Conservation (phyloP, 2,329 filamentous ascomycete species). For the Pezicula carpinea region DNA sequence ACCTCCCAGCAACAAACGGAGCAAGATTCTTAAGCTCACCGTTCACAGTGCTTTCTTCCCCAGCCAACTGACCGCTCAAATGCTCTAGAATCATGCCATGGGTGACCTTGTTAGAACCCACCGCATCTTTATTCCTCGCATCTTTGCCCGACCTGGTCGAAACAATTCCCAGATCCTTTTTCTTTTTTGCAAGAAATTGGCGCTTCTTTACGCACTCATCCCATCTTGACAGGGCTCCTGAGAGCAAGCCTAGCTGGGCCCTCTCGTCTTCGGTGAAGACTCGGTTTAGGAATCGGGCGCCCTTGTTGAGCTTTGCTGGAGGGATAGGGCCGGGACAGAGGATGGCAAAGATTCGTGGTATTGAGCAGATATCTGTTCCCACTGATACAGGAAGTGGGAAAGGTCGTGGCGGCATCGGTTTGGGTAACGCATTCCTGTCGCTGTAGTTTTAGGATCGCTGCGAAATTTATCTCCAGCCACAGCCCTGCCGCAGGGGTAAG, state of each 20-base stretch:
- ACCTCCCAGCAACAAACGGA: slow-evolving; percentile 22
- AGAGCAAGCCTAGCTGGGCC: background rate
- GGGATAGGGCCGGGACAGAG: slow-evolving; percentile 49
- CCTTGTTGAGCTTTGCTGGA: background rate
- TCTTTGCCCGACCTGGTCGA: too few relatives aligned
- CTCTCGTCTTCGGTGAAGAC: slow-evolving; percentile 14
- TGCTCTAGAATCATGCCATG: background rate
- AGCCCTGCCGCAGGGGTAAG: too few relatives aligned
- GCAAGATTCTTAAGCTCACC: slow-evolving; percentile 4
- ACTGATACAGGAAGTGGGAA: slow-evolving; percentile 66
- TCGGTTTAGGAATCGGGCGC: slow-evolving; percentile 9
- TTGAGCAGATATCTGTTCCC: slow-evolving; percentile 74
- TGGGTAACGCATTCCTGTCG: background rate
- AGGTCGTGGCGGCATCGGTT: slow-evolving; percentile 22
- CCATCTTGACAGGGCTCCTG: background rate
- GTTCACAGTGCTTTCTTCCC: background rate
- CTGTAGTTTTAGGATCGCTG: too few relatives aligned
- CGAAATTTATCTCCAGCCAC: too few relatives aligned
- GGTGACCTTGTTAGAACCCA: too few relatives aligned
- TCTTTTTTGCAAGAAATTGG: background rate
- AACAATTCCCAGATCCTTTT: background rate
- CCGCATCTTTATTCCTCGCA: too few relatives aligned
- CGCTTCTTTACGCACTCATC: background rate
- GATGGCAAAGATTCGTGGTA: slow-evolving; percentile 59
- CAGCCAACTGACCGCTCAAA: background rate